These are phyloP conservation scores for Aspergillus spinulosporus DNA, from an alignment of 2,329 filamentous ascomycete genomes.

Conservation along the genomic window DNA sequence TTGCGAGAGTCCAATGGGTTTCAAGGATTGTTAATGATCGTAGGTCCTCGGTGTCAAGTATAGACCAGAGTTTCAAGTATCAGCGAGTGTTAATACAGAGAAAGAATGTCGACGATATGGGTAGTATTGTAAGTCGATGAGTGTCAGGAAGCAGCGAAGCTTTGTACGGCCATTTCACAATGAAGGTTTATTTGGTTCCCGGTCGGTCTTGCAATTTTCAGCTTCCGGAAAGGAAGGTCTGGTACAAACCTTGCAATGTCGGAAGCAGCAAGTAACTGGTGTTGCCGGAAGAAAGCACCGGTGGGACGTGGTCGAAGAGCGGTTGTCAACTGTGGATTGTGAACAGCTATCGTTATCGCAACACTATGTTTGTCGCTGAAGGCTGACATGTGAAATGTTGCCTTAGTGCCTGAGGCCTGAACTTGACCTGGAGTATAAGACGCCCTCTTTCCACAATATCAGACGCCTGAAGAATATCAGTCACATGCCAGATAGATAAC, in stretches of 20 bases:
- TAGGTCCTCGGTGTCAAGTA: background rate
- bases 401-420: conserved; percentile 13
- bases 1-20: conserved; percentile 37
- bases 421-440: too few relatives aligned
- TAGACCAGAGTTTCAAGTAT: too few relatives aligned
- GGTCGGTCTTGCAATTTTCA: background rate
- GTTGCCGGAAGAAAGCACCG: background rate
- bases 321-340: background rate
- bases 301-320: background rate
- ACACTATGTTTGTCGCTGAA: background rate
- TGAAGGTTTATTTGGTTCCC: background rate
- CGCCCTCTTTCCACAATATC: too few relatives aligned
- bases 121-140: conserved; percentile 1
- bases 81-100: background rate
- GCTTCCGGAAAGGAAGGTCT: background rate
- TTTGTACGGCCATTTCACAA: conserved; percentile 12
- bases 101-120: background rate
- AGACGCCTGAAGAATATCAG: too few relatives aligned
- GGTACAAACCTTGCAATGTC: too few relatives aligned
- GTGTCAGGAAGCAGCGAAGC: background rate
- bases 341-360: background rate
- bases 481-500: too few relatives aligned
- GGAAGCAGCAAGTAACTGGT: too few relatives aligned
- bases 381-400: conserved; percentile 14
- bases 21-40: background rate